These are phyloP conservation scores for Fusarium sp. DNA, from an alignment of 2,329 filamentous ascomycete species.

Conservation along the genomic window DNA sequence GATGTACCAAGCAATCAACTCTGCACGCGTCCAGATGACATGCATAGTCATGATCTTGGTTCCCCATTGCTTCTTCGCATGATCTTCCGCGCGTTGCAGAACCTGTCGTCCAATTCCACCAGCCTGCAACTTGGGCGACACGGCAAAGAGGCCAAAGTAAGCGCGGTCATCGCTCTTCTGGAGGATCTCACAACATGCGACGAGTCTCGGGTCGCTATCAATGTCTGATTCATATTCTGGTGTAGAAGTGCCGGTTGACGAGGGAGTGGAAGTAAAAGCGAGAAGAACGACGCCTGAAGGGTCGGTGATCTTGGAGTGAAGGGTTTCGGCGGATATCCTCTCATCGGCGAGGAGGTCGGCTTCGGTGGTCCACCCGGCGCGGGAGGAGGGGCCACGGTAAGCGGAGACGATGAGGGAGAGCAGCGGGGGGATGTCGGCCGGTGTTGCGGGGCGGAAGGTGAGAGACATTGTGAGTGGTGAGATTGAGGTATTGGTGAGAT, in stretches of 20 bases:
- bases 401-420: slow-evolving; percentile 60
- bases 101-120: slow-evolving; percentile 61
- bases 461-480: slow-evolving; percentile 33
- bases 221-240: slow-evolving; percentile 21
- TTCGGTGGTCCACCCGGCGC: slow-evolving; percentile 64
- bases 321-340: slow-evolving; percentile 58
- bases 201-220: slow-evolving; percentile 48
- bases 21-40: slow-evolving; percentile 60
- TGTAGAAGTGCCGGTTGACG: slow-evolving; percentile 21
- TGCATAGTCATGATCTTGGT: slow-evolving; percentile 58
- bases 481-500: not conserved
- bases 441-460: slow-evolving; percentile 48
- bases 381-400: slow-evolving; percentile 60
- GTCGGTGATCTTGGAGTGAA: slow-evolving; percentile 58
- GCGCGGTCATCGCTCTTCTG: slow-evolving; percentile 49
- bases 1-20: slow-evolving; percentile 63
- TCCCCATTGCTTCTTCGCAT: slow-evolving; percentile 54
- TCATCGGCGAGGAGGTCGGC: slow-evolving; percentile 60
- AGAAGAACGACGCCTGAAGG: slow-evolving; percentile 57
- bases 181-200: slow-evolving; percentile 63
- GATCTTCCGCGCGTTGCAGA: slow-evolving; percentile 59
- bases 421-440: slow-evolving; percentile 52
- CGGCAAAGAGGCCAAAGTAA: slow-evolving; percentile 66
- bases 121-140: slow-evolving; percentile 59
- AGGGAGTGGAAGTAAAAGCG: slow-evolving; percentile 40